Percentiles rank a stretch among this genome's conserved stretches.
Evolutionary conservation across 805 yeast genomes (phyloP).

Genomic region (Geotrichum ghanense): DNA sequence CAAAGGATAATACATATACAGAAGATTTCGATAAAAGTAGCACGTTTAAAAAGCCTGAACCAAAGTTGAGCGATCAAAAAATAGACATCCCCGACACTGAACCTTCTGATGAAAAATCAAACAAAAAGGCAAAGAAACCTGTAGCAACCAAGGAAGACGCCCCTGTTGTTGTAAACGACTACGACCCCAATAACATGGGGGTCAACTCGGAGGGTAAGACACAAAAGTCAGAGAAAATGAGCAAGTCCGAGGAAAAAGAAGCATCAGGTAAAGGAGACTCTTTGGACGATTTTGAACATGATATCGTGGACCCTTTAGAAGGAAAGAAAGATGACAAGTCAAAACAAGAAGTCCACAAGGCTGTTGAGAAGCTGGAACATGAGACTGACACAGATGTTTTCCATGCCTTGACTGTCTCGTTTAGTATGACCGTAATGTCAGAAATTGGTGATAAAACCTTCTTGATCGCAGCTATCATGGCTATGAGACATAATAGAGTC

Average conservation of each 20-base stretch:
- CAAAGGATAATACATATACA: conserved; percentile 23
- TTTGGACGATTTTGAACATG: background rate
- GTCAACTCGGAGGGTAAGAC: conserved; percentile 16
- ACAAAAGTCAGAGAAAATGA: conserved; percentile 13
- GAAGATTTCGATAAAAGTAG: conserved; percentile 18
- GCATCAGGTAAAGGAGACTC: conserved; percentile 2
- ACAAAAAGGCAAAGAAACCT: conserved; percentile 6
- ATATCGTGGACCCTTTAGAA: too few relatives aligned
- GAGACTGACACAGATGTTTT: conserved; percentile 4
- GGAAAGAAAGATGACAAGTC: background rate
- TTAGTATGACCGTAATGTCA: conserved; percentile 86
- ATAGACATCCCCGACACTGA: conserved; percentile 17
- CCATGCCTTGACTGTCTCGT: conserved; percentile 63
- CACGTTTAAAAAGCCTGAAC: conserved; percentile 20
- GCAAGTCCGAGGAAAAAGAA: conserved; percentile 8
- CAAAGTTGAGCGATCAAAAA: conserved; percentile 12
- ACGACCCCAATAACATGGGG: conserved; percentile 27
- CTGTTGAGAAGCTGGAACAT: background rate
- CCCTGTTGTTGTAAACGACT: conserved; percentile 26
- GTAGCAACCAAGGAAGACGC: conserved; percentile 17
- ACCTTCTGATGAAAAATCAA: conserved; percentile 7
- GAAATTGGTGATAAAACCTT: conserved; percentile 98
- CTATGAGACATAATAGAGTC: conserved; percentile 80
- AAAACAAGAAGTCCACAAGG: too few relatives aligned
- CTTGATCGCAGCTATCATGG: conserved; percentile 93